Base-by-base conservation (phyloP, 257 asterid genomes). In the Solanum phureja region DNA sequence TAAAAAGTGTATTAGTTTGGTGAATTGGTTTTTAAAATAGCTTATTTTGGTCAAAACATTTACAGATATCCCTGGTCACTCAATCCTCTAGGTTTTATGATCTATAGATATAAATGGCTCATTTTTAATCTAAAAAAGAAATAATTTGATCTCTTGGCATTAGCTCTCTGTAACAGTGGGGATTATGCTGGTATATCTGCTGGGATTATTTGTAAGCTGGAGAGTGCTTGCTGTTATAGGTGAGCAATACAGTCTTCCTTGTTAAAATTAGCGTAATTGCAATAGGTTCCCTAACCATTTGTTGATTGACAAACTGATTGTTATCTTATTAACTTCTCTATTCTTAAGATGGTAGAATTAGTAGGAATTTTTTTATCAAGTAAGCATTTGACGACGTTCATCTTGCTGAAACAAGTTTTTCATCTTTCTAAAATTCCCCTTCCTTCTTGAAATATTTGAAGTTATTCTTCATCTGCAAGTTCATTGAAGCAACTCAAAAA, bases 121-220 rank as follows among this genome's bases (percentile, higher is more conserved):
- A 1, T 35, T 21, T 33, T 72, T 19, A 8, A 72, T 34, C 4
- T 2, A 34, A 19, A 69, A 18, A 34, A 7, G 33, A 75, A 79
- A 81, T 81, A 49, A 81, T 46, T 46, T 81, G 42, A 29, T 81
- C 29, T 81, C 85, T 46, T 46, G 42, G 29, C 37, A 29, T 81
- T 68, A 96, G 99, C 97, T 96, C 88, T 93, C 98, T 19, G 92
- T 96, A 46, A 95, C 99, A 62, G 92, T 94, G 73, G 99, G 99
- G 77, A 92, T 96, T 90, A 93, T 96, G 99, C 90, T 96, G 85
- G 95, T 91, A 14, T 96, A 96, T 92, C 87, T 94, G 16, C 83
- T 95, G 93, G 98, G 99, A 27, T 93, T 95, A 87, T 96, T 93
- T 87, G 42, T 94, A 8, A 94, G 94, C 9, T 96, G 99, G 98